Evolutionary conservation across 2,329 filamentous ascomycete genomes (phyloP), one percentile per base, ranked within the genome.

Genomic region (Neurospora crassa): DNA sequence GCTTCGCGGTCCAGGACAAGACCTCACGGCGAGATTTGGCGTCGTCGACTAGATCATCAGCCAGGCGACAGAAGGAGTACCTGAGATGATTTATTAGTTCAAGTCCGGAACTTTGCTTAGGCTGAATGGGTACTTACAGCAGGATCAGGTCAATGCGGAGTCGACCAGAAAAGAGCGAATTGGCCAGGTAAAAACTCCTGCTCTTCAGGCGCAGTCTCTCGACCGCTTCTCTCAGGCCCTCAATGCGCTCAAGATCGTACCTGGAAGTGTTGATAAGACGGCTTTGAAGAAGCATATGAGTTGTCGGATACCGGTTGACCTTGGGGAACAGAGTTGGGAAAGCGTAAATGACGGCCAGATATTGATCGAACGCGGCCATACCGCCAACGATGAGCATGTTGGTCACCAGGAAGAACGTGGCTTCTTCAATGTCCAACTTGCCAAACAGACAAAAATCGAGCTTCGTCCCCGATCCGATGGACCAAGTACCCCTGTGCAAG

Each of bases 21-120:
- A 89, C 88, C 74, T 90, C 87, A 0, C 81, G 76, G 0, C 82
- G 77, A 1, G 83, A 83, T 1, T 80, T 75, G 0, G 91, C 87
- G 72, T 92, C 86, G 74, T 93, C 91, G 10, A 93, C 86, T 5
- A 93, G 82, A 75, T 93, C 91, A 77, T 93, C 91, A 1, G 90
- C 90, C 11, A 92, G 87, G 12, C 91, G 85, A 75, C 91, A 93
- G 77, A 92, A 93, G 0, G 90, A 91, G 77, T 93, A 93, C 4
- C 86, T 87, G 59, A 10, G n/a, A 68, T 78, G 45, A 79, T 63
- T 16, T 37, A 14, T 63, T 16, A 63, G 12, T 16, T 2, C 8
- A 37, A 37, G 29, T 34, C 45, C 12, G 40, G 4, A 45, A n/a
- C 20, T 20, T 11, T 47, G 40, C 40, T 40, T 24, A 24, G 8